Conservation (phyloP, 73 alveolate genomes). For the Paramecium biaurelia region DNA sequence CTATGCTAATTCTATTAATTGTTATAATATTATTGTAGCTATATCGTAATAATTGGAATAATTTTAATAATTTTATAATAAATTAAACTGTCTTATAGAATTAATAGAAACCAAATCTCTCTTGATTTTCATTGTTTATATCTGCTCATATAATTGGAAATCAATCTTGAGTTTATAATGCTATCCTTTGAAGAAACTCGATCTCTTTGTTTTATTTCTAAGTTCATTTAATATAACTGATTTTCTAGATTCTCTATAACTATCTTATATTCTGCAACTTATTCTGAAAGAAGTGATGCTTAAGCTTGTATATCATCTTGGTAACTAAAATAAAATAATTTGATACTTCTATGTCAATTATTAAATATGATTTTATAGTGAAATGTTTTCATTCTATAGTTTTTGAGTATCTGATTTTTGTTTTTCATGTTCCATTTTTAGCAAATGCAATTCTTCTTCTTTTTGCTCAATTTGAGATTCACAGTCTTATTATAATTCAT, state of each 20-base stretch:
- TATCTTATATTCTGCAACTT: conserved; percentile 37
- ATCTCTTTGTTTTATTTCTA: conserved; percentile 1
- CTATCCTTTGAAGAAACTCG: conserved; percentile 25
- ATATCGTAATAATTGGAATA: neutral
- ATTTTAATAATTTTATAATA: too few relatives aligned
- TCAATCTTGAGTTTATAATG: neutral
- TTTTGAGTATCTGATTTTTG: neutral
- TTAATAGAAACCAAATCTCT: too few relatives aligned
- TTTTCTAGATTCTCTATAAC: conserved; percentile 29
- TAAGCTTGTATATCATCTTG: neutral
- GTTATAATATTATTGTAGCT: too few relatives aligned
- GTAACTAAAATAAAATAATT: neutral
- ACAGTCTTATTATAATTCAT: neutral
- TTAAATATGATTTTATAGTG: neutral
- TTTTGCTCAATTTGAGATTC: neutral
- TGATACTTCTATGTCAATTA: neutral
- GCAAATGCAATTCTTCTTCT: conserved; percentile 4
- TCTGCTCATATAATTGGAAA: neutral
- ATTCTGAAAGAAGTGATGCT: neutral
- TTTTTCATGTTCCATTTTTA: neutral
- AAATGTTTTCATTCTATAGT: neutral
- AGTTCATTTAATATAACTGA: neutral
- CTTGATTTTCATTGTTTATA: neutral
- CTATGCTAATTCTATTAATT: neutral
- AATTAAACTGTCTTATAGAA: too few relatives aligned